Conservation (phyloP, 495 filamentous ascomycete species). For the Penicillium egyptiacum region DNA sequence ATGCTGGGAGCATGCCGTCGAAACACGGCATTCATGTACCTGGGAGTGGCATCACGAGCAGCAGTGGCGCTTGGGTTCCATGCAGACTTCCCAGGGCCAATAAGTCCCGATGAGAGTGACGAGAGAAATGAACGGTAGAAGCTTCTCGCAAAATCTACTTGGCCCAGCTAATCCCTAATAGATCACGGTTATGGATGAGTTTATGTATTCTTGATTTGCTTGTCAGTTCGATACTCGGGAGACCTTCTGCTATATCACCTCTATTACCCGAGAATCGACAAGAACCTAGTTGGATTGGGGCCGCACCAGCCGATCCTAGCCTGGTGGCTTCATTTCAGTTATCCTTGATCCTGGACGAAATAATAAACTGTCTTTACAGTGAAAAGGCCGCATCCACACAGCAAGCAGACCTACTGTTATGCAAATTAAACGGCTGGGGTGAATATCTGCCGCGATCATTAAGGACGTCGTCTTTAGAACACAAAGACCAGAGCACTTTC, state of each 20-base stretch:
- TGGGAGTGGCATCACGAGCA: conserved; percentile 46
- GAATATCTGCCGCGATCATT: conserved; percentile 31
- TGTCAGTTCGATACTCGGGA: conserved; percentile 44
- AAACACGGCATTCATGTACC: conserved; percentile 51
- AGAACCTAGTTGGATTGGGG: conserved; percentile 7
- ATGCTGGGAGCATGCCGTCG: conserved; percentile 50
- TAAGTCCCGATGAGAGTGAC: conserved; percentile 17
- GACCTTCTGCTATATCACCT: conserved; percentile 38
- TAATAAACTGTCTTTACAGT: conserved; percentile 34
- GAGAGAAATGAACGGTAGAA: conserved; percentile 30
- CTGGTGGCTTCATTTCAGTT: conserved; percentile 39
- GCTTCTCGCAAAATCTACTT: not conserved
- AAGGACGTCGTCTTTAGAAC: conserved; percentile 19
- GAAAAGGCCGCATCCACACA: conserved; percentile 35
- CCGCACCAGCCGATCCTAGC: conserved; percentile 12
- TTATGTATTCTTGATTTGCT: conserved; percentile 46
- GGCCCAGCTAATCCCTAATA: conserved; percentile 11
- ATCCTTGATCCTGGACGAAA: conserved; percentile 39
- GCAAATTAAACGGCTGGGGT: conserved; percentile 39
- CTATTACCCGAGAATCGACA: conserved; percentile 24
- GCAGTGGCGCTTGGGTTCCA: conserved; percentile 47
- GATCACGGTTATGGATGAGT: conserved; percentile 45
- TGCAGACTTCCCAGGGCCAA: conserved; percentile 19
- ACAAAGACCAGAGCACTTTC: conserved; percentile 20
- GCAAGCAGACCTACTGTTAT: conserved; percentile 36